phyloP scores from a whole-genome alignment of 1,139 yeast species.

The Meyerozyma guilliermondii region DNA sequence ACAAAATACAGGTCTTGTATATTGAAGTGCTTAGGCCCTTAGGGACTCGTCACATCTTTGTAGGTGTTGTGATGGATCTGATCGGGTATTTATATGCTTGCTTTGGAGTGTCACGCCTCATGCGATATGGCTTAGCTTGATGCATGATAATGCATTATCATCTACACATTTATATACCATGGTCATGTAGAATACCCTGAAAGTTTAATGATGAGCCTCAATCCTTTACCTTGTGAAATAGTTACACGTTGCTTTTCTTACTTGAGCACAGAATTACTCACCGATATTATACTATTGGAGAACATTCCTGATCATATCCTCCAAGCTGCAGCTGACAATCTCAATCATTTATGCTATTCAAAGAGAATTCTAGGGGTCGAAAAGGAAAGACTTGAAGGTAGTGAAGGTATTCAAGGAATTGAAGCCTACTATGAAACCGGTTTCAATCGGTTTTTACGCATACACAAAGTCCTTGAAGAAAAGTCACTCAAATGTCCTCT shows the following conservation, averaged over 20 bases:
- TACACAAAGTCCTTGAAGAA: background rate
- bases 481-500: background rate
- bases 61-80: no score
- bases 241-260: background rate
- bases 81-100: no score
- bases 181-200: no score
- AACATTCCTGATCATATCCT: background rate
- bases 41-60: no score
- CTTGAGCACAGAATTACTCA: background rate
- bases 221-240: background rate
- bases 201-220: background rate
- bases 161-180: no score
- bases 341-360: background rate
- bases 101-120: no score
- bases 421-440: background rate
- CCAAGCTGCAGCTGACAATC: background rate
- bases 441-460: background rate
- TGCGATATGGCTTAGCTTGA: no score
- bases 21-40: no score
- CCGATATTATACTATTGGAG: background rate
- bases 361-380: background rate
- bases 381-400: background rate
- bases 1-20: no score
- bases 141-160: no score
- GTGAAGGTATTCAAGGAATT: no score